Percentiles rank a stretch among this genome's conserved stretches.
These are phyloP conservation scores for Umbilicus rupestris DNA, from an alignment of 164 flowering plant genomes.

Conservation along the genomic window DNA sequence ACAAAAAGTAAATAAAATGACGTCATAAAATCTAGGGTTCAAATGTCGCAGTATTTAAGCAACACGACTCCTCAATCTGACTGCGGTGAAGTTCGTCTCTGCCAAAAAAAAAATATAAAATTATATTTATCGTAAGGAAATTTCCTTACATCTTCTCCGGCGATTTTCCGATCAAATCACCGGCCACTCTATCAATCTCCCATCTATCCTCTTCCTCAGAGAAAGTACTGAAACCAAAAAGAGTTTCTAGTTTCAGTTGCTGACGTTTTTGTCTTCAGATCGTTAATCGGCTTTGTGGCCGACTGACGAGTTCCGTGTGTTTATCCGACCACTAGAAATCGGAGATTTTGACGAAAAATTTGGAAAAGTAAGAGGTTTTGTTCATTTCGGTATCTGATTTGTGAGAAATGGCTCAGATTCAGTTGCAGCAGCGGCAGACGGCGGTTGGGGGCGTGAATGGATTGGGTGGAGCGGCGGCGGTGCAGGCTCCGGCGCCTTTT, in stretches of 20 bases:
- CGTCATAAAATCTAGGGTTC: background rate
- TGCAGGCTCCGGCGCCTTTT: constrained; percentile 17
- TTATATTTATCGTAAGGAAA: background rate
- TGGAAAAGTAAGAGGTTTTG: too few species aligned
- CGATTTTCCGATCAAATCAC: background rate
- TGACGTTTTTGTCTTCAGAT: too few species aligned
- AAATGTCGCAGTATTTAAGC: background rate
- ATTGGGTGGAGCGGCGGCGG: constrained; percentile 16
- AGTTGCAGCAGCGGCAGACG: background rate
- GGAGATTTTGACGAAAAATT: too few species aligned
- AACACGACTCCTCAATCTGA: background rate
- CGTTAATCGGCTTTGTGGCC: too few species aligned
- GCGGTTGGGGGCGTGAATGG: background rate
- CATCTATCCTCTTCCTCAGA: too few species aligned
- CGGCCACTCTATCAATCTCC: background rate
- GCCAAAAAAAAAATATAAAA: background rate
- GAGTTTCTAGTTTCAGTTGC: background rate
- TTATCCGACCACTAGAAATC: too few species aligned
- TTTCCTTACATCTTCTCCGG: background rate
- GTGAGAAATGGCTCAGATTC: background rate
- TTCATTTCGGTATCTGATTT: background rate
- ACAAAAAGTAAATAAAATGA: background rate
- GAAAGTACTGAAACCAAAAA: background rate
- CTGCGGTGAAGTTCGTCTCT: constrained; percentile 8
- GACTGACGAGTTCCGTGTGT: too few species aligned